These are phyloP conservation scores for Penicillium frequentans DNA, from an alignment of 2,329 filamentous ascomycete species.

Conservation along the genomic window DNA sequence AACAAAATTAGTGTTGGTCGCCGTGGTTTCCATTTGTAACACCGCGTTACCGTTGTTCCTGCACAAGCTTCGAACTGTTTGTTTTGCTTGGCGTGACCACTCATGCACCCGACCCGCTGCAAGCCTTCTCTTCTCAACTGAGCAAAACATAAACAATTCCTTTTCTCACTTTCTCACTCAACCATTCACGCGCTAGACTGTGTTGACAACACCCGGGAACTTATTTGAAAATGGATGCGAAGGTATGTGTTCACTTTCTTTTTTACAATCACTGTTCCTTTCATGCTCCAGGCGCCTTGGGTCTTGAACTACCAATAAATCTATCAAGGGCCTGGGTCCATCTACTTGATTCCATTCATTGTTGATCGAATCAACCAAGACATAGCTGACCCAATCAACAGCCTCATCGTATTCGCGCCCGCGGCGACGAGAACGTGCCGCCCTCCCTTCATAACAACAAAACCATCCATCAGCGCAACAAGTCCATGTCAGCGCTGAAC, in stretches of 20 bases:
- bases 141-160: constrained; percentile 29
- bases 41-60: background rate
- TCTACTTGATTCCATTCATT: background rate
- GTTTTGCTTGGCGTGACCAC: constrained; percentile 23
- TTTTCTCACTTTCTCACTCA: constrained; percentile 3
- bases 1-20: background rate
- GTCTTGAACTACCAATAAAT: background rate
- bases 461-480: constrained; percentile 74
- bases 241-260: constrained; percentile 28
- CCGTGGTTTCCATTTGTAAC: background rate
- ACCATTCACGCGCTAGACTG: constrained; percentile 5
- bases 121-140: constrained; percentile 16
- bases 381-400: constrained; percentile 37
- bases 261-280: background rate
- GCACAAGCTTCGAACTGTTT: constrained; percentile 16
- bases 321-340: background rate
- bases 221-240: constrained; percentile 46
- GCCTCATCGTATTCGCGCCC: constrained; percentile 69
- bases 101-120: constrained; percentile 14
- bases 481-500: constrained; percentile 69
- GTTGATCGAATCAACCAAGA: constrained; percentile 5
- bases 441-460: constrained; percentile 53
- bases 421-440: constrained; percentile 68
- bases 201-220: background rate
- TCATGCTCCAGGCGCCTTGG: background rate